Evolutionary conservation across 2,329 filamentous ascomycete genomes (phyloP), one percentile per base, ranked within the genome.

Genomic region (Xylaria multiplex): DNA sequence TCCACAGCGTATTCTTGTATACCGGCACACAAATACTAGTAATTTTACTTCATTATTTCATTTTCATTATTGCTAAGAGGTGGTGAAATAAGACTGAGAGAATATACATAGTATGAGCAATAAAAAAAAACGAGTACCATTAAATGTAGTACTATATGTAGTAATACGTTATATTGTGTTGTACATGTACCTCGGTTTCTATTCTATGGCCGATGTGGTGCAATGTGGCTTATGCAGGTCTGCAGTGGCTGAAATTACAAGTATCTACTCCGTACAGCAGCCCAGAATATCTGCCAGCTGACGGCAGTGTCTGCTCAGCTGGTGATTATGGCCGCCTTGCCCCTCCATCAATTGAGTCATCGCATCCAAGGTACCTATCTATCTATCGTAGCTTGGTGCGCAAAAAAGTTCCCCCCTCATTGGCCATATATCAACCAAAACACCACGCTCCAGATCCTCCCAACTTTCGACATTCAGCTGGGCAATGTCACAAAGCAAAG

Each of bases 401-500:
- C 53, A 42, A 48, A 57, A 61, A 64, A 60, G 54, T 46, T 24
- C 16, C 19, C 46, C 62, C 48, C 56, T 40, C 59, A 43, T 43
- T 43, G 32, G 30, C 57, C 19, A 43, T 7, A 48, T 22, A 46
- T 37, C 45, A 13, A 16, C 11, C 11, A 14, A 30, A 53, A 45
- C 42, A 59, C 54, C 24, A 48, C 48, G 19, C 43, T 27, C 42
- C 48, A 11, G 42, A 24, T 16, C 7, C 30, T 16, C 16, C n/a
- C 19, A 30, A 16, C 19, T 42, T 50, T 14, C n/a, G 30, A 48
- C 4, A 27, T 11, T 52, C 40, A 11, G 42, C 37, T 19, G 62
- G 62, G 55, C 62, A 32, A 76, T 76, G 74, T 75, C 74, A 59
- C 72, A 75, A 57, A 74, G 67, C 48, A 76, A 76, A 68, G 66